Percentiles rank a stretch among this genome's conserved stretches.
phyloP scores from a whole-genome alignment of 139 green algal genomes.

The Volvox reticuliferus region DNA sequence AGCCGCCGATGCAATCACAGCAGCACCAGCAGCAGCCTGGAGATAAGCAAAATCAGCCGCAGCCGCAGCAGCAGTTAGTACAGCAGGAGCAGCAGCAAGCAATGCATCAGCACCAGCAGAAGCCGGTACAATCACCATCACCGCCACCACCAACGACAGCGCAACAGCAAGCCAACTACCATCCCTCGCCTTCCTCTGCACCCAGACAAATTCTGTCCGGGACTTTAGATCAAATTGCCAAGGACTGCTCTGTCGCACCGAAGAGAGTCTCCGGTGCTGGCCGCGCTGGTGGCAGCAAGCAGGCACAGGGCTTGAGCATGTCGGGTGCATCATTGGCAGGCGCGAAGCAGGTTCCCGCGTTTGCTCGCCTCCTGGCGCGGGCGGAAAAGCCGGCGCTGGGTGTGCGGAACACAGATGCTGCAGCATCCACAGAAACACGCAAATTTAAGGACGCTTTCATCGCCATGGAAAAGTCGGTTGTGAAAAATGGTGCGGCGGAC shows the following conservation, averaged over 20 bases:
- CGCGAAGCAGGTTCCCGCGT: slow-evolving; percentile 22
- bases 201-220: not conserved
- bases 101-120: not conserved
- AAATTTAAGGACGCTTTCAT: too few relatives aligned
- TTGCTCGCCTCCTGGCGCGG: slow-evolving; percentile 21
- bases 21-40: not conserved
- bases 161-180: not conserved
- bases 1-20: not conserved
- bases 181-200: not conserved
- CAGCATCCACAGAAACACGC: too few relatives aligned
- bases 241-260: not conserved
- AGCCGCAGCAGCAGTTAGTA: not conserved
- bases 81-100: too few relatives aligned
- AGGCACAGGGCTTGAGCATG: not conserved
- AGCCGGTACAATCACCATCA: not conserved
- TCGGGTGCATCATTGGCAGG: slow-evolving; percentile 4
- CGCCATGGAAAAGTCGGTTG: too few relatives aligned
- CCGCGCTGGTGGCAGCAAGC: not conserved
- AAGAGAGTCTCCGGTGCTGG: not conserved
- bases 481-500: too few relatives aligned
- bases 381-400: not conserved
- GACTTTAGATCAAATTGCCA: not conserved
- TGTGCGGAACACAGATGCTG: too few relatives aligned
- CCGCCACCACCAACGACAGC: not conserved
- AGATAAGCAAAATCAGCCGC: not conserved